These are phyloP conservation scores for Abrus pulchellus DNA, from an alignment of 306 rosid species.

Conservation along the genomic window DNA sequence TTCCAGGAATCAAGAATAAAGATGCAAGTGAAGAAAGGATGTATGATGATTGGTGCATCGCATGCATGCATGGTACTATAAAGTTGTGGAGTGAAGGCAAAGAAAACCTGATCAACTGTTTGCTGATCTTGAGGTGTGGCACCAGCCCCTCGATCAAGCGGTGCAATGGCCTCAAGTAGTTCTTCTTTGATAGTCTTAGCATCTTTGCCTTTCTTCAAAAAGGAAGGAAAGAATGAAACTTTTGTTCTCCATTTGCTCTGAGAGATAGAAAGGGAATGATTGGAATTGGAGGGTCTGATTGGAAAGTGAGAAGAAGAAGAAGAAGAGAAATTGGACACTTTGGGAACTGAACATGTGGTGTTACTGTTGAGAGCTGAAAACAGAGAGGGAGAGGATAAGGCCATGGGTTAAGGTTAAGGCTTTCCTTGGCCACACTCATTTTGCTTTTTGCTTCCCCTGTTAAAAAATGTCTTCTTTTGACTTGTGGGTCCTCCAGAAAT, in stretches of 20 bases:
- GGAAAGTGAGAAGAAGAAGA: slow-evolving; percentile 51
- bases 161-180: slow-evolving; percentile 77
- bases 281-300: slow-evolving; percentile 46
- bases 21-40: slow-evolving; percentile 30
- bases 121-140: slow-evolving; percentile 81
- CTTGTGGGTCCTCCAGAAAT: too few species aligned
- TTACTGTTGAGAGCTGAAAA: slow-evolving; percentile 47
- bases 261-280: slow-evolving; percentile 39
- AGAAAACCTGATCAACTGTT: slow-evolving; percentile 71
- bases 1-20: slow-evolving; percentile 53
- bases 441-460: background rate
- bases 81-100: background rate
- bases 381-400: slow-evolving; percentile 60
- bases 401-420: slow-evolving; percentile 50
- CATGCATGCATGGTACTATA: too few species aligned
- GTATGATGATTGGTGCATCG: background rate
- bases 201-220: slow-evolving; percentile 70
- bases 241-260: slow-evolving; percentile 67
- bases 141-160: slow-evolving; percentile 90
- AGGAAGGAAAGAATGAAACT: slow-evolving; percentile 79
- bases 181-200: slow-evolving; percentile 69
- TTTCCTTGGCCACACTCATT: background rate
- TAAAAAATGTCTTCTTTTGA: background rate
- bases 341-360: slow-evolving; percentile 44
- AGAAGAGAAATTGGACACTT: slow-evolving; percentile 25